A percentile compares a stretch with the other conserved stretches of the same genome.
These are phyloP conservation scores for Thelephora terrestris DNA, from an alignment of 1,284 basidiomycete species.

Conservation along the genomic window DNA sequence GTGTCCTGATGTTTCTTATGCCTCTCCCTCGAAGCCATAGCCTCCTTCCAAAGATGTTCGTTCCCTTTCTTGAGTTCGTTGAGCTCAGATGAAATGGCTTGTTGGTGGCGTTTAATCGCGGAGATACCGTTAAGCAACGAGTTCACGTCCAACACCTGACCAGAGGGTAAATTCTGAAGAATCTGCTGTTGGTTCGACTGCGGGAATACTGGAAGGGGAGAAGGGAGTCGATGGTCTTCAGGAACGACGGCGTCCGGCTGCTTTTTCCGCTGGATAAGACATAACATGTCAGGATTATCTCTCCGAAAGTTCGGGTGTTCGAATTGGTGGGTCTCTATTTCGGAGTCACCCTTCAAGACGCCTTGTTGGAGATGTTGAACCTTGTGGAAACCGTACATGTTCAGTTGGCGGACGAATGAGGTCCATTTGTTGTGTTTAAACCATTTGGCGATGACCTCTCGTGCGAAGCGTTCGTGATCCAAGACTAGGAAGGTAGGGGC, in stretches of 20 bases:
- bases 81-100: constrained; percentile 79
- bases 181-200: background rate
- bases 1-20: constrained; percentile 93
- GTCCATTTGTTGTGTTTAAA: constrained; percentile 96
- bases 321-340: constrained; percentile 91
- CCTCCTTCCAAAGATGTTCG: constrained; percentile 88
- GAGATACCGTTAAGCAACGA: constrained; percentile 76
- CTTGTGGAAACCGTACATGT: constrained; percentile 98
- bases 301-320: constrained; percentile 85
- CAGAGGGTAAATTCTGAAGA: constrained; percentile 23
- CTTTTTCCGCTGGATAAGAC: constrained; percentile 78
- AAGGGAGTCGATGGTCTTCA: constrained; percentile 2
- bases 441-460: constrained; percentile 85
- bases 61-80: constrained; percentile 85
- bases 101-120: constrained; percentile 87
- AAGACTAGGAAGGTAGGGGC: constrained; percentile 48
- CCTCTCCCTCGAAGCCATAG: constrained; percentile 67
- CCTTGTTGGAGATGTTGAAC: constrained; percentile 95
- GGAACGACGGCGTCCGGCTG: constrained; percentile 23
- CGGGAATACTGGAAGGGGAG: background rate
- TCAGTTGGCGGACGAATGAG: constrained; percentile 91
- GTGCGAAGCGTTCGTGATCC: constrained; percentile 88
- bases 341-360: constrained; percentile 73
- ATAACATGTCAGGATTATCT: constrained; percentile 85
- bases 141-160: constrained; percentile 62